Base-by-base conservation (phyloP, 1,284 basidiomycete species). In the Ganoderma multipileum region DNA sequence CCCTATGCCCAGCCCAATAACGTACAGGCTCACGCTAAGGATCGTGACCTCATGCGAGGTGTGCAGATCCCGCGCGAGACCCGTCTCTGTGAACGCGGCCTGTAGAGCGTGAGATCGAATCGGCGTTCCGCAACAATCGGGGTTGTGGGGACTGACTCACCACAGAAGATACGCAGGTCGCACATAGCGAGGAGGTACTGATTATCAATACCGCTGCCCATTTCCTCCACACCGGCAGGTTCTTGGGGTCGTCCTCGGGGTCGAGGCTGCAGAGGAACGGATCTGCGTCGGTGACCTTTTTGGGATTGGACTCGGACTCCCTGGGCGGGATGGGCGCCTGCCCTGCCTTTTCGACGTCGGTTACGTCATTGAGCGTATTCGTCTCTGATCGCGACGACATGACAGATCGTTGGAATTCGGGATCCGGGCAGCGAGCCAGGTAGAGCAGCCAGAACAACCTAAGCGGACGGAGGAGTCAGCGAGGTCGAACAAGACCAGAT, bases 151-250 rank as follows among this genome's bases (percentile, higher is more conserved):
- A 9, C 39, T 6, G 38, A 68, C 87, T 67, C 68, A 90, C 90
- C 81, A 93, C 86, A 4, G 90, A 91, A 0, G 91, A 93, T 23
- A 89, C 86, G 76, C 89, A 92, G 0, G 93, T 90, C 14, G 89
- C 90, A 73, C 91, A 91, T 2, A 89, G 79, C 1, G 89, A 84
- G 1, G 85, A 84, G 1, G 80, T 78, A 62, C 85, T 84, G 68
- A 91, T 88, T 5, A 86, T 81, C 12, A 86, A 68, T 2, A 91
- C 85, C 8, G 83, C 79, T n/a, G 87, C 66, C 90, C 90, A 92
- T 76, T 89, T 89, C 71, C 81, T 82, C 62, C 81, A 70, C 0
- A 76, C 64, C n/a, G 85, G 75, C 58, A 87, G 74, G 39, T 81
- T 76, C 70, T 88, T 85, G 0, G 89, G 89, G 71, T 89, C 77